Base-by-base conservation (phyloP, 1,284 basidiomycete species). In the Puccinia sorghi region DNA sequence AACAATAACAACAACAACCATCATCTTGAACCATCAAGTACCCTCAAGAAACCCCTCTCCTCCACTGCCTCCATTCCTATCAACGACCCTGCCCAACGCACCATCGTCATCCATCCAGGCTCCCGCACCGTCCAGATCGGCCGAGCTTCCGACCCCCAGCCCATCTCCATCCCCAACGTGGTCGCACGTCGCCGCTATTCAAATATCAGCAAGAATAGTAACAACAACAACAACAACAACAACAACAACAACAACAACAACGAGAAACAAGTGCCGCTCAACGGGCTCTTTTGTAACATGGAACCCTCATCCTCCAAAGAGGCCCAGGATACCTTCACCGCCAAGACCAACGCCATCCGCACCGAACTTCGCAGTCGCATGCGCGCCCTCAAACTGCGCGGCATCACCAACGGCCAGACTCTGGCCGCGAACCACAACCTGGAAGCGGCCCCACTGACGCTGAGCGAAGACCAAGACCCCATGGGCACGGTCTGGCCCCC, bases 21-120 rank as follows among this genome's bases (percentile, higher is more conserved):
- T 12, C 27, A 73, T 2, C 39, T 2, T 61, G 43, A 41, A 57
- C 25, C 32, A 17, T 50, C 50, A 67, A 22, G 12, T 8, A 41
- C 52, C 57, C 66, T 1, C 43, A 71, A 71, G 20, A 5, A 9
- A 12, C 27, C 43, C 15, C 48, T 25, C 15, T 4, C 50, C 54
- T 25, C n/a, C 39, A 32, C 59, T 50, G 39, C 39, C 20, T 17
- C 20, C n/a, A 27, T 25, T 32, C 20, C 63, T 69, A 32, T 32
- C 66, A 32, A 25, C 56, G 77, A 79, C 61, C 77, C 77, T 32
- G 77, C 77, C 15, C 77, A 79, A 39, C 69, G 77, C 13, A 87
- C 86, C 27, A 85, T 99, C 79, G 91, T 99, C 52, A 92, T 99
- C 77, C 97, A 99, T 83, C 94, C 93, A 1, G 97, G 97, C 32